Conservation (phyloP, 345 rosid genomes). For the Camelina hispida region DNA sequence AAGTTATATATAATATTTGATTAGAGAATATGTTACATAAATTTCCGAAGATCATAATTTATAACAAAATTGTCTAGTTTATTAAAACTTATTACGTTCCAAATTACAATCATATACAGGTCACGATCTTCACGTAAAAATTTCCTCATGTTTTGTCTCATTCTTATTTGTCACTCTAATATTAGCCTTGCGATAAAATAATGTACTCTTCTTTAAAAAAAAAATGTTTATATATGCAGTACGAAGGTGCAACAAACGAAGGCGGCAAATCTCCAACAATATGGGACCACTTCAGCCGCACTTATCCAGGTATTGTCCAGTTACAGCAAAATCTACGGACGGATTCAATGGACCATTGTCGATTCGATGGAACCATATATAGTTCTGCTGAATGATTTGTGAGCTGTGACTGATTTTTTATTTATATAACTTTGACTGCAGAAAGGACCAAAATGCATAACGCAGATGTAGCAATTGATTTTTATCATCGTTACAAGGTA, state of each 20-base stretch:
- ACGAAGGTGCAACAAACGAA: constrained; percentile 48
- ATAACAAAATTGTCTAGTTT: background rate
- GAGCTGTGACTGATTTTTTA: background rate
- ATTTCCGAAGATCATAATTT: no score
- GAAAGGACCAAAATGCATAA: constrained; percentile 53
- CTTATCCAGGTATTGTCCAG: constrained; percentile 42
- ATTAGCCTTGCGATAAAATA: constrained; percentile 1
- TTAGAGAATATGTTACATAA: background rate
- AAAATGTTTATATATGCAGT: constrained; percentile 21
- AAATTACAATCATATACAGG: background rate
- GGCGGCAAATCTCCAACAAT: constrained; percentile 45
- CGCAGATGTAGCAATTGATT: constrained; percentile 56
- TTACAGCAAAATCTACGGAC: background rate
- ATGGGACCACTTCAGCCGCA: constrained; percentile 49
- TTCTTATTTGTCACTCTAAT: constrained; percentile 15
- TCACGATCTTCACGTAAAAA: background rate
- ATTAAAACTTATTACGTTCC: background rate
- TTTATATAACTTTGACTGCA: constrained; percentile 30
- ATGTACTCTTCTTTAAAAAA: background rate
- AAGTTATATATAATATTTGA: background rate
- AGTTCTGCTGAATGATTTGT: background rate
- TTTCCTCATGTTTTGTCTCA: background rate
- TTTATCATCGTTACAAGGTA: constrained; percentile 58
- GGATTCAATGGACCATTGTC: background rate
- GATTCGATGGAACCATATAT: background rate